Conservation (phyloP, 257 asterid species). For the Salvia splendens region DNA sequence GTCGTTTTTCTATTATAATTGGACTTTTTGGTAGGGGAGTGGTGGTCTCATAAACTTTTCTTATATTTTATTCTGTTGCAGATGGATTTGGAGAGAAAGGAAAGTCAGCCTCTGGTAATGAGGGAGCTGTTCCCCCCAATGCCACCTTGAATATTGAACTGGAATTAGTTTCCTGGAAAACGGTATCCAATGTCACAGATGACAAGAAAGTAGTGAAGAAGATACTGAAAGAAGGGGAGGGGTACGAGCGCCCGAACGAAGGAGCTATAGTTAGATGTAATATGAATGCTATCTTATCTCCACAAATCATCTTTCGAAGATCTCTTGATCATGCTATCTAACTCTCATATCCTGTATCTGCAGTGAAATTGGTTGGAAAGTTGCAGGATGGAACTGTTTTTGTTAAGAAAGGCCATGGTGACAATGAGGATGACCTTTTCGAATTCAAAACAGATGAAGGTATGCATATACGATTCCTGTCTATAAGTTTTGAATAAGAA, state of each 20-base stretch:
- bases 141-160: constrained; percentile 47
- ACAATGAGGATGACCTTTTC: constrained; percentile 53
- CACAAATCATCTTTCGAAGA: background rate
- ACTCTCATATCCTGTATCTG: constrained; percentile 1
- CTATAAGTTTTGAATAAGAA: background rate
- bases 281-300: background rate
- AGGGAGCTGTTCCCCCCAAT: constrained; percentile 59
- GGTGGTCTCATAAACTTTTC: background rate
- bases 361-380: constrained; percentile 71
- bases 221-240: constrained; percentile 66
- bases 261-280: constrained; percentile 68
- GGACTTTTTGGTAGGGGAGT: too few species aligned
- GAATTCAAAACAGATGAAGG: constrained; percentile 80
- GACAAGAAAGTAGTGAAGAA: constrained; percentile 71
- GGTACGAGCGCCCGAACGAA: constrained; percentile 69
- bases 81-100: constrained; percentile 79
- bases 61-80: constrained; percentile 23
- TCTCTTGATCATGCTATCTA: background rate
- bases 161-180: constrained; percentile 68
- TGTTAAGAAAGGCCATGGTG: constrained; percentile 49
- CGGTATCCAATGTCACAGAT: constrained; percentile 58
- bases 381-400: constrained; percentile 66
- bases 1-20: background rate
- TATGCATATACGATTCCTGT: constrained; percentile 2
- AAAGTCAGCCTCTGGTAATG: constrained; percentile 51